Evolutionary conservation across 148 eudicot genomes (phyloP).

Genomic region (Vaccinium myrtillus): DNA sequence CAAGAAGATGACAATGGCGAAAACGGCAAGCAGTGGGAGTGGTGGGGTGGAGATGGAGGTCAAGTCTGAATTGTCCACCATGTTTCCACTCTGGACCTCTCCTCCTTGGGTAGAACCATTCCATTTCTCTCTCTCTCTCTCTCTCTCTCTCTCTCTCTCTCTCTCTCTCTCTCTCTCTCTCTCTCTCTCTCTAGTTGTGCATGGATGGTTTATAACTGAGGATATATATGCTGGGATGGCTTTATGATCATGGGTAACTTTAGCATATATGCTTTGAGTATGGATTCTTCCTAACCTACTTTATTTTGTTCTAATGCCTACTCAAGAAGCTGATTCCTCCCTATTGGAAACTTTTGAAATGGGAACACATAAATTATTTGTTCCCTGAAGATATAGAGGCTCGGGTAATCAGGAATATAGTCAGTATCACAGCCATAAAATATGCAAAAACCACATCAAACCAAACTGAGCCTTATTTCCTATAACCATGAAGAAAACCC

Average conservation of each 20-base stretch:
- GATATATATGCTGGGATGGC: not conserved
- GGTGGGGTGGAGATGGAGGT: conserved; percentile 57
- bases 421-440: not conserved
- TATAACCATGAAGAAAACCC: not conserved
- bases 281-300: conserved; percentile 18
- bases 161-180: not conserved
- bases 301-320: conserved; percentile 23
- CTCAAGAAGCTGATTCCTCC: conserved; percentile 33
- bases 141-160: not conserved
- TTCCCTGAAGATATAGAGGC: not conserved
- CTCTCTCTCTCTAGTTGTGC: not conserved
- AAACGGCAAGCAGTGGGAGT: conserved; percentile 55
- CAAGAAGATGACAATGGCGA: conserved; percentile 55
- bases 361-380: not conserved
- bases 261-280: conserved; percentile 60
- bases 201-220: conserved; percentile 7
- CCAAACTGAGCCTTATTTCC: not conserved
- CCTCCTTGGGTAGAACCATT: conserved; percentile 34
- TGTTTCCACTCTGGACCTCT: conserved; percentile 50
- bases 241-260: conserved; percentile 26
- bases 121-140: conserved; percentile 33
- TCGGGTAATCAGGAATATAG: not conserved
- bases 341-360: not conserved
- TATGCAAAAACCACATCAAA: not conserved
- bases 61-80: conserved; percentile 37